Evolutionary conservation across 495 filamentous ascomycete species (phyloP).

Genomic region (Ramalina peruviana): DNA sequence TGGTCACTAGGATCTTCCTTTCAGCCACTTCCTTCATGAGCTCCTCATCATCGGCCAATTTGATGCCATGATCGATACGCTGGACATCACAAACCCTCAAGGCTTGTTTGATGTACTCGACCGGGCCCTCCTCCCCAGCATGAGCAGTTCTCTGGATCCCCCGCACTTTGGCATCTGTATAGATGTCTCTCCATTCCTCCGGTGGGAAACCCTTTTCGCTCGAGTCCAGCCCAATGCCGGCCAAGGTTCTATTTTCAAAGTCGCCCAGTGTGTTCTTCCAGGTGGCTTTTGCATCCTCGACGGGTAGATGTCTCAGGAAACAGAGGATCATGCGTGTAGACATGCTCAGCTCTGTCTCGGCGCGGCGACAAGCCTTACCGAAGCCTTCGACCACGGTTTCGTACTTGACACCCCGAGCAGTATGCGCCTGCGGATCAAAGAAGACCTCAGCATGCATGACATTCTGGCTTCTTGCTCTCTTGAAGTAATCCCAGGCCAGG

Average conservation of each 20-base stretch:
- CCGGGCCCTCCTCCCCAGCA: slow-evolving; percentile 63
- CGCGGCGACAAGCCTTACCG: slow-evolving; percentile 40
- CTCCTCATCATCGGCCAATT: slow-evolving; percentile 43
- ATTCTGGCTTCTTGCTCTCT: slow-evolving; percentile 45
- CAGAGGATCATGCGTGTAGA: slow-evolving; percentile 51
- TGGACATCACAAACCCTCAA: slow-evolving; percentile 40
- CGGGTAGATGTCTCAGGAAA: slow-evolving; percentile 54
- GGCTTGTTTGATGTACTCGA: slow-evolving; percentile 49
- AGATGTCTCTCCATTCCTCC: slow-evolving; percentile 46
- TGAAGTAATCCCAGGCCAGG: slow-evolving; percentile 62
- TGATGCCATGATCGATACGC: slow-evolving; percentile 64
- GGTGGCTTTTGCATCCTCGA: slow-evolving; percentile 32
- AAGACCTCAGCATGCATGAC: slow-evolving; percentile 67
- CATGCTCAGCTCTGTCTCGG: slow-evolving; percentile 48
- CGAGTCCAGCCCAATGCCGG: slow-evolving; percentile 54
- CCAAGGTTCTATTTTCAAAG: slow-evolving; percentile 37
- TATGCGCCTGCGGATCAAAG: slow-evolving; percentile 69
- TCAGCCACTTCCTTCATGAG: slow-evolving; percentile 44
- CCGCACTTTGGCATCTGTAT: slow-evolving; percentile 31
- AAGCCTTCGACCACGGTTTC: slow-evolving; percentile 46
- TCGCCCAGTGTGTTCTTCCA: slow-evolving; percentile 38
- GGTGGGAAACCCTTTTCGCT: slow-evolving; percentile 52
- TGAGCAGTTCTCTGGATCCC: slow-evolving; percentile 52
- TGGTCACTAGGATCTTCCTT: slow-evolving; percentile 44
- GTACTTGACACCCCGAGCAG: slow-evolving; percentile 45